Evolutionary conservation across 768 basidiomycete species (phyloP).

Genomic region (Phlebiopsis flavidoalba): DNA sequence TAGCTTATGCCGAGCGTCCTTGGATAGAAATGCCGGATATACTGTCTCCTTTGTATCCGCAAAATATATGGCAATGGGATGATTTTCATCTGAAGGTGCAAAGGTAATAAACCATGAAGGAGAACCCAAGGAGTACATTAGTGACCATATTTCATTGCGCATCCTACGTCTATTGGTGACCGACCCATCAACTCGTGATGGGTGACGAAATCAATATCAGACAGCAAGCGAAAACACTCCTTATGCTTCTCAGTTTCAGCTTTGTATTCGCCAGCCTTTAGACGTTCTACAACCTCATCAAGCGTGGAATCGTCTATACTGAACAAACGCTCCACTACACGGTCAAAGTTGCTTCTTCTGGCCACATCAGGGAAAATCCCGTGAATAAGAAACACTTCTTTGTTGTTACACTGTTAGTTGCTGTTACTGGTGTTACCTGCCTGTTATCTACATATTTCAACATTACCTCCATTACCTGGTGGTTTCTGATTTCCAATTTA

Average conservation of each 20-base stretch:
- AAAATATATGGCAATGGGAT: constrained; percentile 32
- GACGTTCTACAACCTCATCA: neutral
- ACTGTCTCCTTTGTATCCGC: constrained; percentile 19
- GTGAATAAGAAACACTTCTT: no score
- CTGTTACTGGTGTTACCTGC: no score
- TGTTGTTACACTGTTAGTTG: no score
- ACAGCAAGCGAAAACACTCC: neutral
- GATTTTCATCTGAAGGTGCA: constrained; percentile 28
- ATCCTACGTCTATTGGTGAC: constrained; percentile 9
- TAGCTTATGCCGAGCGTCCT: neutral
- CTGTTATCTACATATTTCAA: no score
- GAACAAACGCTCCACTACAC: constrained; percentile 5
- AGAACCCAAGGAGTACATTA: constrained; percentile 20
- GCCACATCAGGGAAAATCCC: no score
- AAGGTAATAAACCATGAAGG: constrained; percentile 34
- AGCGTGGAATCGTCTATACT: constrained; percentile 2
- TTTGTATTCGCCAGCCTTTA: neutral
- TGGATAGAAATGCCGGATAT: neutral
- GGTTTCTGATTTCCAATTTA: no score
- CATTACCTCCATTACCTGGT: no score
- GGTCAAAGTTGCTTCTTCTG: neutral
- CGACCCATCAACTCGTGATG: constrained; percentile 7
- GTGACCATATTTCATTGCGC: constrained; percentile 23
- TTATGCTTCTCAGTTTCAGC: neutral
- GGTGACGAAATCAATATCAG: constrained; percentile 4